A percentile compares a stretch with the other conserved stretches of the same genome.
Evolutionary conservation across 441 rosid species (phyloP).

Genomic region (Adansonia grandidieri): DNA sequence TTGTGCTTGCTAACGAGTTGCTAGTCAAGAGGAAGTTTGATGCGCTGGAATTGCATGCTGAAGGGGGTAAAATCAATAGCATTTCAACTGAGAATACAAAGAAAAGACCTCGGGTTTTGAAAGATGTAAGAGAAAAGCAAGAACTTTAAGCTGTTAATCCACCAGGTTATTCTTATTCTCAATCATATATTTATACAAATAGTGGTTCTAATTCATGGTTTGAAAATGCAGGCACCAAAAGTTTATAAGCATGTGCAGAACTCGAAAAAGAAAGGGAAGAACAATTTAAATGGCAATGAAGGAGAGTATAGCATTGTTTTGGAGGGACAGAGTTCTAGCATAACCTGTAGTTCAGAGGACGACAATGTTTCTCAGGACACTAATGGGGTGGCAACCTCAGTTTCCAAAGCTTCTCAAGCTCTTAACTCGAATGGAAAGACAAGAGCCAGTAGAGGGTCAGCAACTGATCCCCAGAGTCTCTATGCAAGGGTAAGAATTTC

Average conservation of each 20-base stretch:
- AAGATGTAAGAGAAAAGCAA: constrained; percentile 40
- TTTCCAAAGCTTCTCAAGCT: constrained; percentile 39
- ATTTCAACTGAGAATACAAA: constrained; percentile 33
- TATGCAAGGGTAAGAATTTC: constrained; percentile 69
- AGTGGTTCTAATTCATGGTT: background rate
- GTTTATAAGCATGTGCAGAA: constrained; percentile 33
- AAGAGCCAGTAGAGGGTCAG: constrained; percentile 76
- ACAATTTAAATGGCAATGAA: constrained; percentile 30
- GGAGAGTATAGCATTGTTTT: constrained; percentile 42
- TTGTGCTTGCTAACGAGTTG: constrained; percentile 31
- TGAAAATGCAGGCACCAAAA: constrained; percentile 39
- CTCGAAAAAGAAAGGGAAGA: constrained; percentile 42
- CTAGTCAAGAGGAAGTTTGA: constrained; percentile 44
- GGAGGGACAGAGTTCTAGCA: constrained; percentile 51
- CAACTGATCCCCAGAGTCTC: constrained; percentile 90
- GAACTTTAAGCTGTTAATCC: background rate
- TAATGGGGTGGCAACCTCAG: constrained; percentile 31
- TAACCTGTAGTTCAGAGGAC: constrained; percentile 55
- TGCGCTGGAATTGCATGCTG: constrained; percentile 20
- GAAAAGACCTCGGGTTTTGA: constrained; percentile 42
- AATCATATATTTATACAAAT: constrained; percentile 1
- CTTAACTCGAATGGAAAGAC: constrained; percentile 55
- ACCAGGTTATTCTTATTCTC: background rate
- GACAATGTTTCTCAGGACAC: constrained; percentile 58
- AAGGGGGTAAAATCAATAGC: constrained; percentile 18